These are phyloP conservation scores for Tausonia pullulans DNA, from an alignment of 1,284 basidiomycete genomes.

Conservation along the genomic window DNA sequence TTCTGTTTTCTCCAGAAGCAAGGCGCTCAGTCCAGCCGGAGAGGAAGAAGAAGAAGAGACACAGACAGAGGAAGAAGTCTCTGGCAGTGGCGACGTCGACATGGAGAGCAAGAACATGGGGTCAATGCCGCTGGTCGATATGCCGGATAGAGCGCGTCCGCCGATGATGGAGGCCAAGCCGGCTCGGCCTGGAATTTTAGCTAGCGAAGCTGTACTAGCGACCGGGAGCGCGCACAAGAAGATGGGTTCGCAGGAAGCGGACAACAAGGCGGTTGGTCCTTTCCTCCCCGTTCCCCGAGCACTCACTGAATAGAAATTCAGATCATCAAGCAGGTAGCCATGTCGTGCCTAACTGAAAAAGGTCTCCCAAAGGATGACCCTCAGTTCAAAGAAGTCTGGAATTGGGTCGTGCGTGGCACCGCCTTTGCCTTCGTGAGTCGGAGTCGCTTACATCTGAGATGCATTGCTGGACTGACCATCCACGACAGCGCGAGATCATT, in stretches of 20 bases:
- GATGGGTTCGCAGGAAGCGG: not conserved
- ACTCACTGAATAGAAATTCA: not conserved
- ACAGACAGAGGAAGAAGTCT: not conserved
- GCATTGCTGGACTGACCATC: too few relatives aligned
- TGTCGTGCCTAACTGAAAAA: not conserved
- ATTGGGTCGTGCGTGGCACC: conserved; percentile 4
- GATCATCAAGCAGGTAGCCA: conserved; percentile 7
- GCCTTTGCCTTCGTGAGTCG: conserved; percentile 3
- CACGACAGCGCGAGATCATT: too few relatives aligned
- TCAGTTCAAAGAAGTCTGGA: conserved; percentile 10
- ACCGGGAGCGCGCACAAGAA: not conserved
- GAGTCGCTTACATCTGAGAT: too few relatives aligned
- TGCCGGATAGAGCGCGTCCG: not conserved
- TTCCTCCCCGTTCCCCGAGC: not conserved
- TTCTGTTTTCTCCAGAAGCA: too few relatives aligned
- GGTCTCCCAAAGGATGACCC: not conserved
- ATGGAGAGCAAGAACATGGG: not conserved
- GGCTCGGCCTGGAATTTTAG: not conserved
- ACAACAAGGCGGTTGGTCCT: conserved; percentile 5
- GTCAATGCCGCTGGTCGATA: not conserved
- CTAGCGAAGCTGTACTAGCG: too few relatives aligned
- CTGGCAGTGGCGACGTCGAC: not conserved
- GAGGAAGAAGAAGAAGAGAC: too few relatives aligned
- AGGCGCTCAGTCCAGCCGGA: too few relatives aligned
- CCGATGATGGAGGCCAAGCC: not conserved